Base-by-base conservation (phyloP, 2,329 filamentous ascomycete genomes). In the Sordariomycetes sp. region DNA sequence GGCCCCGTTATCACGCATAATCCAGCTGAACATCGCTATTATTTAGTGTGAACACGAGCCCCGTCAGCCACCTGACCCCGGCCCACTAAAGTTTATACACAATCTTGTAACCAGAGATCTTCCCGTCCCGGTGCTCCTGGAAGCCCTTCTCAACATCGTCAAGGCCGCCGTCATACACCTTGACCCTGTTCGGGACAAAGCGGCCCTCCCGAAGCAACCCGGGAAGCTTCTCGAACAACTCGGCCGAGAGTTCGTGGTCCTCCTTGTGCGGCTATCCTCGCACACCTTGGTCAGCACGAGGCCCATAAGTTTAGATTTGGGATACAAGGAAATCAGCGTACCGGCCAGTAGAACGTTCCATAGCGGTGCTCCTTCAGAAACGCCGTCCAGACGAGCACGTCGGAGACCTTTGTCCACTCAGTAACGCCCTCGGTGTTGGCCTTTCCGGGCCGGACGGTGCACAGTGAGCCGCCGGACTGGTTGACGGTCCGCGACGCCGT, bases 331-430 rank as follows among this genome's bases (percentile, higher is more conserved):
- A 4, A 18, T n/a, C 6, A 4, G 68, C 69, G 63, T 59, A 74
- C 73, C 5, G 70, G 68, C 68, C 68, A 76, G 40, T 64, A 61
- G 35, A 72, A 69, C 0, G 64, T 59, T 1, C 67, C 65, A 60
- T 74, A 75, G 2, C 62, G 54, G 54, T 73, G 69, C 4, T 74
- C 69, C 57, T 73, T 72, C 34, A 73, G 58, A 52, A 76, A 76
- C 1, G 67, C 69, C 2, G 70, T 74, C 70, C 70, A 74, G 0
- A 76, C 71, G n/a, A 76, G 61, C 3, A 77, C 72, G 62, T 74
- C 70, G 0, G 68, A 73, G 1, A 76, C 69, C 22, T 66, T 67
- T 3, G 69, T 69, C 3, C 65, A 61, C 20, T 64, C 59, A 0
- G 65, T 61, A 0, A 75, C 71, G 37, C 68, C 61, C 25, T 72